Percentiles rank a stretch among this genome's conserved stretches.
phyloP scores from a whole-genome alignment of 441 rosid genomes.

The Croton setiger region DNA sequence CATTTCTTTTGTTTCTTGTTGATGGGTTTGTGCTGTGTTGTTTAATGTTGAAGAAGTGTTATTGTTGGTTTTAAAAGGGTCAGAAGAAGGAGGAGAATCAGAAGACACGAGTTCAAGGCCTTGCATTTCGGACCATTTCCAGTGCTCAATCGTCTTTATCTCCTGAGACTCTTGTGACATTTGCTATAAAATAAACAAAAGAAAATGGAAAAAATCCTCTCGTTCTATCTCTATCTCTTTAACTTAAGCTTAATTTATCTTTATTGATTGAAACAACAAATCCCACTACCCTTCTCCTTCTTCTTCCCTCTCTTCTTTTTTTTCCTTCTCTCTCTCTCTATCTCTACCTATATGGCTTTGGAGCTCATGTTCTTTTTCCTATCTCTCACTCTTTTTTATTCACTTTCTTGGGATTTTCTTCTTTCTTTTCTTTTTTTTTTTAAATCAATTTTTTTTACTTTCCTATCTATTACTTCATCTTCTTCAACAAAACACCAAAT shows the following conservation, averaged over 20 bases:
- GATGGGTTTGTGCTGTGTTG: constrained; percentile 17
- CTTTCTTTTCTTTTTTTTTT: neutral
- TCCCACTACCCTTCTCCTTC: constrained; percentile 17
- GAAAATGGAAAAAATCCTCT: constrained; percentile 3
- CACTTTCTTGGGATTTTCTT: constrained; percentile 15
- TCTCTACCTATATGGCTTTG: constrained; percentile 27
- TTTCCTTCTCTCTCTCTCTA: constrained; percentile 25
- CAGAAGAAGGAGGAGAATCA: constrained; percentile 25
- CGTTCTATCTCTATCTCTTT: constrained; percentile 18
- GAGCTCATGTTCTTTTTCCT: constrained; percentile 23
- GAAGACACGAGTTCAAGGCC: constrained; percentile 83
- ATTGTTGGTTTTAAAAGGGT: constrained; percentile 32
- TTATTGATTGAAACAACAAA: constrained; percentile 34
- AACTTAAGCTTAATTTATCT: constrained; percentile 19
- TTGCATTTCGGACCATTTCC: constrained; percentile 99
- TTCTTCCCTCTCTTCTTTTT: constrained; percentile 26
- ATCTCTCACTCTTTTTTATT: constrained; percentile 15
- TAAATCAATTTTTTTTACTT: constrained; percentile 16
- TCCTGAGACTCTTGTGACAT: constrained; percentile 82
- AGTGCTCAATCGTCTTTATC: constrained; percentile 72
- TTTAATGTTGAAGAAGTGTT: constrained; percentile 18
- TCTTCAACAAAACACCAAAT: constrained; percentile 5
- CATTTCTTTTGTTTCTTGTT: constrained; percentile 43
- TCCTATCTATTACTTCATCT: constrained; percentile 6
- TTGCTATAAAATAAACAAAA: constrained; percentile 28